Conservation (phyloP, 2,329 filamentous ascomycete species). For the Ophiostoma perfectum region DNA sequence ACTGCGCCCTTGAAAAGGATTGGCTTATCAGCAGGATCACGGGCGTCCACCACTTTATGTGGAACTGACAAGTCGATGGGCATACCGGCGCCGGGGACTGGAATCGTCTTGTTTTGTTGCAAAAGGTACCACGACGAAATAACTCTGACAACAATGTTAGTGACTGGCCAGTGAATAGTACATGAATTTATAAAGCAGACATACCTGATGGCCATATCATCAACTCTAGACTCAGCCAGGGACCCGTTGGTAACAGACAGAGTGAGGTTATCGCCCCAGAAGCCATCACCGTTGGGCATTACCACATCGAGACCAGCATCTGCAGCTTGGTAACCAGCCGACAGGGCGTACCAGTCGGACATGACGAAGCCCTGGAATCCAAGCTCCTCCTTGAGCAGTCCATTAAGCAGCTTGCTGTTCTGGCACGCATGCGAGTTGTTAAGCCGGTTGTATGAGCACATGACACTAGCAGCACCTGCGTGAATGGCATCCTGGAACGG, state of each 20-base stretch:
- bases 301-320: constrained; percentile 65
- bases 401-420: constrained; percentile 60
- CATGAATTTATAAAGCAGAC: background rate
- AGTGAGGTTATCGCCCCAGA: constrained; percentile 51
- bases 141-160: constrained; percentile 26
- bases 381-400: constrained; percentile 55
- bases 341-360: constrained; percentile 62
- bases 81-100: constrained; percentile 47
- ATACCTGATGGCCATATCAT: constrained; percentile 28
- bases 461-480: constrained; percentile 51
- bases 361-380: constrained; percentile 61
- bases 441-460: constrained; percentile 62
- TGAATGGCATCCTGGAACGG: constrained; percentile 50
- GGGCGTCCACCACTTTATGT: constrained; percentile 50
- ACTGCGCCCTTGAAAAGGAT: constrained; percentile 50
- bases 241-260: constrained; percentile 56
- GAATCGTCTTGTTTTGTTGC: constrained; percentile 45
- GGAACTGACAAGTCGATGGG: constrained; percentile 43
- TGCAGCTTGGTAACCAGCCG: constrained; percentile 55
- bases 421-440: constrained; percentile 66
- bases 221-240: constrained; percentile 49
- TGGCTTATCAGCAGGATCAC: constrained; percentile 42
- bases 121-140: constrained; percentile 54
- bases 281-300: constrained; percentile 49
- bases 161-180: background rate